phyloP scores from a whole-genome alignment of 805 yeast genomes.

The Sugiyamaella valdiviana region DNA sequence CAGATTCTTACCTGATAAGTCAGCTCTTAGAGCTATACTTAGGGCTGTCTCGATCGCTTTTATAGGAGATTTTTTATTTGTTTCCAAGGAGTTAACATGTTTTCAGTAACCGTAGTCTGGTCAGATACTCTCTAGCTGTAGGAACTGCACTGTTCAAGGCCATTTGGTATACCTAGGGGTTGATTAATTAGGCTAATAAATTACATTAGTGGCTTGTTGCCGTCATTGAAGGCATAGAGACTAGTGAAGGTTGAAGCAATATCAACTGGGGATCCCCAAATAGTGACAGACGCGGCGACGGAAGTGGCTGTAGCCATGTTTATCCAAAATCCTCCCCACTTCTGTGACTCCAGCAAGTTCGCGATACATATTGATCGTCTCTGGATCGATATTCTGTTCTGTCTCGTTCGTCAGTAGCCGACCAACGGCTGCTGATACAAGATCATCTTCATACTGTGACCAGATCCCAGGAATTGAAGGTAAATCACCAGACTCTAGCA shows the following conservation, averaged over 20 bases:
- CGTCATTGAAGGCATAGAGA: background rate
- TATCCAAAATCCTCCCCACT: background rate
- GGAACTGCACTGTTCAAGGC: background rate
- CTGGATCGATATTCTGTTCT: background rate
- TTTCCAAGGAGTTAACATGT: background rate
- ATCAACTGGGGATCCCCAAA: background rate
- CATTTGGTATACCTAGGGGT: too few species aligned
- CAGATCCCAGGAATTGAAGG: background rate
- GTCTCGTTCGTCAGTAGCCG: background rate
- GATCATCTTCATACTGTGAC: background rate
- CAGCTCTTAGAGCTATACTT: background rate
- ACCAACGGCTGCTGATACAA: background rate
- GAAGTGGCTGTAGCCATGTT: conserved; percentile 1
- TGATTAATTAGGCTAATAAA: background rate
- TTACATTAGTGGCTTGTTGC: background rate
- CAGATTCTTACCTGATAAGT: too few species aligned
- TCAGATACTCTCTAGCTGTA: background rate
- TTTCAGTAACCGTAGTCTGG: background rate
- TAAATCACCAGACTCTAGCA: background rate
- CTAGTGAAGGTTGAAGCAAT: background rate
- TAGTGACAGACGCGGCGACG: background rate
- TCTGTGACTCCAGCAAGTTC: background rate
- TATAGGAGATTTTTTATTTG: too few species aligned
- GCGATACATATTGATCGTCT: background rate
- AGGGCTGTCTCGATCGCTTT: too few species aligned